Percentiles rank a stretch among this genome's conserved stretches.
phyloP scores from a whole-genome alignment of 106 monocot genomes.

The Dendrobium nobile region DNA sequence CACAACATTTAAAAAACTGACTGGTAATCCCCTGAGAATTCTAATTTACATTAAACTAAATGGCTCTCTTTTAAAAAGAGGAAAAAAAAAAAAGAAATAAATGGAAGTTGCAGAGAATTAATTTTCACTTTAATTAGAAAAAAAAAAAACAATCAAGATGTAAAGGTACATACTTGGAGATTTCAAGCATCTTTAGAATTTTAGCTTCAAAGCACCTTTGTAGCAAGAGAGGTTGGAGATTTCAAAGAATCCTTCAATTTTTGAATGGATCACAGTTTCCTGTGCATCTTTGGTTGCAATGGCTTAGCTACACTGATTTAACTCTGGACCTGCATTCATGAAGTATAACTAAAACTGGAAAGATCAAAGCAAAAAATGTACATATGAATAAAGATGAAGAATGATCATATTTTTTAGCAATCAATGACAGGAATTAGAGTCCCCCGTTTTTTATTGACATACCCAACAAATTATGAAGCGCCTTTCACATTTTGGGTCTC shows the following conservation, averaged over 20 bases:
- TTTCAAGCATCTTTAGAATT: neutral
- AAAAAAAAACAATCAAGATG: neutral
- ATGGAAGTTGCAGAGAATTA: neutral
- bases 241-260: constrained; percentile 1
- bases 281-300: neutral
- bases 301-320: neutral
- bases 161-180: constrained; percentile 1
- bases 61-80: neutral
- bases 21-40: too few relatives aligned
- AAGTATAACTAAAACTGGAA: neutral
- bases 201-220: constrained; percentile 5
- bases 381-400: neutral
- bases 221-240: neutral
- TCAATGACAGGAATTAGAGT: neutral
- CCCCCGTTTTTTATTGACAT: too few relatives aligned
- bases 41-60: neutral
- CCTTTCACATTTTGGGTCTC: too few relatives aligned
- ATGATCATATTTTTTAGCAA: neutral
- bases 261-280: neutral
- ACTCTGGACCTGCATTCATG: neutral
- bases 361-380: neutral
- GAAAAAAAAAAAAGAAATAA: neutral
- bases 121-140: neutral
- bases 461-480: too few relatives aligned
- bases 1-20: too few relatives aligned